Conservation (phyloP, 768 basidiomycete genomes). For the Suillus plorans region DNA sequence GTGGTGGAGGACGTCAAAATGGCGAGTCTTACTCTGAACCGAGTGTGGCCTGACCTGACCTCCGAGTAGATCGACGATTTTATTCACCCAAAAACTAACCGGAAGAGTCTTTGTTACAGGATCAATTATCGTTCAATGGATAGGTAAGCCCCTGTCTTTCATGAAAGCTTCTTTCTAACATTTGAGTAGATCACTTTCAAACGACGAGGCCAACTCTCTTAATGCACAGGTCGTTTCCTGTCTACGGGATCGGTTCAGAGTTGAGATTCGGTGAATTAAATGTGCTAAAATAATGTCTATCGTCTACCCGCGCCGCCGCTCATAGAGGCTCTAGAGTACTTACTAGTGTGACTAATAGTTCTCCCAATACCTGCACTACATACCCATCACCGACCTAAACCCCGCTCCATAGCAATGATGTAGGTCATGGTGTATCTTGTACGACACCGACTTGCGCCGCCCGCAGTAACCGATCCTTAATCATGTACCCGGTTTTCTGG, state of each 20-base stretch:
- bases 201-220: constrained; percentile 84
- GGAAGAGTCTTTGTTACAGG: constrained; percentile 82
- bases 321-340: constrained; percentile 29
- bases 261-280: constrained; percentile 81
- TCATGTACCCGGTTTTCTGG: constrained; percentile 88
- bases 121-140: constrained; percentile 98
- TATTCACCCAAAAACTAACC: constrained; percentile 81
- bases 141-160: constrained; percentile 45
- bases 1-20: constrained; percentile 86
- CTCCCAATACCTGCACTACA: constrained; percentile 8
- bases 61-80: constrained; percentile 84
- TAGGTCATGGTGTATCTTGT: constrained; percentile 53
- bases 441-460: constrained; percentile 97
- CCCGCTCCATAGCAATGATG: neutral
- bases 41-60: constrained; percentile 7
- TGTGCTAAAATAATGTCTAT: constrained; percentile 38
- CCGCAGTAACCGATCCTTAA: constrained; percentile 90
- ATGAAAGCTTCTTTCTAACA: constrained; percentile 7
- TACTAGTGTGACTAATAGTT: constrained; percentile 16
- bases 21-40: constrained; percentile 42
- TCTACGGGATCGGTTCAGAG: constrained; percentile 64
- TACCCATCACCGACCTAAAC: constrained; percentile 1
- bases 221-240: constrained; percentile 61
- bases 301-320: constrained; percentile 20
- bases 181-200: constrained; percentile 69